phyloP scores from a whole-genome alignment of 2,329 filamentous ascomycete genomes.

The Ophiostoma quercus region DNA sequence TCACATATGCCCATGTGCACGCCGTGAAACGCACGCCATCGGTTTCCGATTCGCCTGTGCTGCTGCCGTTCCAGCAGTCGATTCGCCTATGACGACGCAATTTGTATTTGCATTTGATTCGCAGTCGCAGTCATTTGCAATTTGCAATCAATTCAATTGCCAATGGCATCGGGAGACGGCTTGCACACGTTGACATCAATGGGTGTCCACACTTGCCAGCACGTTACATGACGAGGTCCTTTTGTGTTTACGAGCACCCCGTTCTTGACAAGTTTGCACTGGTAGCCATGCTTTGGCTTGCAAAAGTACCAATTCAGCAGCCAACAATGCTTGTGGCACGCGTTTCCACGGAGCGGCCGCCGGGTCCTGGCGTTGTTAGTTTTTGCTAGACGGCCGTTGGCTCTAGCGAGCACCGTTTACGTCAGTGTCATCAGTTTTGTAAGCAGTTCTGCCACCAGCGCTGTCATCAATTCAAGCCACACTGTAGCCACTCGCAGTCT shows the following conservation, averaged over 20 bases:
- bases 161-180: not conserved
- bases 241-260: not conserved
- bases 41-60: not conserved
- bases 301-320: not conserved
- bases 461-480: too few relatives aligned
- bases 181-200: not conserved
- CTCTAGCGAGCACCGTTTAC: not conserved
- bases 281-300: not conserved
- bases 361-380: not conserved
- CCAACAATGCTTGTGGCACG: not conserved
- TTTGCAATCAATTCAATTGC: too few relatives aligned
- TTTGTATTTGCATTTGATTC: too few relatives aligned
- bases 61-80: not conserved
- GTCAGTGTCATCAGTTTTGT: not conserved
- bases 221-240: not conserved
- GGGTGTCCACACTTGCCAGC: not conserved
- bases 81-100: not conserved
- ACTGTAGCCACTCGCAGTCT: too few relatives aligned
- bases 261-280: not conserved
- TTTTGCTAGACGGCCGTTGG: not conserved
- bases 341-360: slow-evolving; percentile 4
- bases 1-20: not conserved
- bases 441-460: too few relatives aligned
- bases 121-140: too few relatives aligned
- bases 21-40: slow-evolving; percentile 1